phyloP scores from a whole-genome alignment of 208 protist genomes.

The Crithidia fasciculata region DNA sequence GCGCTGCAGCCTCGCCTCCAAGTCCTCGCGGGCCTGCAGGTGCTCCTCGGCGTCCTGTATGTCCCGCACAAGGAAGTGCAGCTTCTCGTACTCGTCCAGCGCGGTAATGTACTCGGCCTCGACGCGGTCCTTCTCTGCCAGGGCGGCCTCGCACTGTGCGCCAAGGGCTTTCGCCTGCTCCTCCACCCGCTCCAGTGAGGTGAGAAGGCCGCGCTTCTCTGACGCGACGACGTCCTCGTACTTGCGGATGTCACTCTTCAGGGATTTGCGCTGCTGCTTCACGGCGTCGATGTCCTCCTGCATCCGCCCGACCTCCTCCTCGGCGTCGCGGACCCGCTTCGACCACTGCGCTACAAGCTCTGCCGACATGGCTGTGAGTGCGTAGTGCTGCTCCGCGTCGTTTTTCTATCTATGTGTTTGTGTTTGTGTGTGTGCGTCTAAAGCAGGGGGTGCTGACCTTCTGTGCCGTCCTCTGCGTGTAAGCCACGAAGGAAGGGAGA shows the following conservation, averaged over 20 bases:
- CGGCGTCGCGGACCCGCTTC: constrained; percentile 74
- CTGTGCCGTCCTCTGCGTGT: no score
- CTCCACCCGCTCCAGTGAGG: constrained; percentile 72
- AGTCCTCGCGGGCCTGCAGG: constrained; percentile 65
- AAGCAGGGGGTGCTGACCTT: no score
- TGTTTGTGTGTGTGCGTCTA: no score
- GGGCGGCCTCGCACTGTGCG: constrained; percentile 54
- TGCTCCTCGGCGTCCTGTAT: constrained; percentile 80
- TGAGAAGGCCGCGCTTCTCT: constrained; percentile 73
- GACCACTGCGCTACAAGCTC: constrained; percentile 64
- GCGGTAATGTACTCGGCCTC: constrained; percentile 79
- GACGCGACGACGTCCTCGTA: constrained; percentile 53
- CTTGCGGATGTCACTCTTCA: constrained; percentile 56
- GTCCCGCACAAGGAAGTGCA: constrained; percentile 76
- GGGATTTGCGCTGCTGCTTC: constrained; percentile 39
- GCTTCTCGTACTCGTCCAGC: constrained; percentile 83
- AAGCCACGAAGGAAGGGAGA: no score
- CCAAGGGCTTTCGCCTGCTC: constrained; percentile 60
- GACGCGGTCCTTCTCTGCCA: constrained; percentile 59
- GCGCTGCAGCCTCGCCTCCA: constrained; percentile 64
- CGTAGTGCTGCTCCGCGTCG: no score
- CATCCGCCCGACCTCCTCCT: constrained; percentile 64
- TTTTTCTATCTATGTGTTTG: no score
- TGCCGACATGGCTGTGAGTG: constrained; percentile 27
- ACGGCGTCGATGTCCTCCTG: constrained; percentile 75